phyloP scores from a whole-genome alignment of 1,139 yeast genomes.

The Diutina scorzettiae region DNA sequence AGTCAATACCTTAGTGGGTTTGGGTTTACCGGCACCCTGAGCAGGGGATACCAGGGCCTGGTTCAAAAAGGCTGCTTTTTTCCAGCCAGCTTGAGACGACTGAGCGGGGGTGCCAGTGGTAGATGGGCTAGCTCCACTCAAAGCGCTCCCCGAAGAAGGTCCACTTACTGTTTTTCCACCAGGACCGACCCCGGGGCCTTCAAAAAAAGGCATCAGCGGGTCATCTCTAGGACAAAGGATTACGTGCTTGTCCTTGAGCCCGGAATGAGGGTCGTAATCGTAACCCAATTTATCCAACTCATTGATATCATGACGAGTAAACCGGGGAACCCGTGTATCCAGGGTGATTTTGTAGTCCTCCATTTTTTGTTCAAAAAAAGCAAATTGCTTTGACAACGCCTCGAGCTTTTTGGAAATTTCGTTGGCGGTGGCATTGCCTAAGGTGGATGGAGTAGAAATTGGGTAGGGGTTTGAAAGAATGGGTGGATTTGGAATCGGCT shows the following conservation, averaged over 20 bases:
- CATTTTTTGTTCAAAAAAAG: neutral
- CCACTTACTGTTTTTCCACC: neutral
- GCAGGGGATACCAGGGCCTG: too few species aligned
- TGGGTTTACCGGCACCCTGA: too few species aligned
- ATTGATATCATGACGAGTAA: neutral
- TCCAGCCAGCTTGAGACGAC: too few species aligned
- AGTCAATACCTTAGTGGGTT: too few species aligned
- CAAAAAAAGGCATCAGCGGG: neutral
- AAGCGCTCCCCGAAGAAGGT: conserved; percentile 2
- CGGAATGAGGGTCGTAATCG: too few species aligned
- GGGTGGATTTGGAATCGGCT: too few species aligned
- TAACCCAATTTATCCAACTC: neutral
- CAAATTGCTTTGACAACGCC: neutral
- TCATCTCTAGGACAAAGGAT: neutral
- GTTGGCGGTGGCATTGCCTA: neutral
- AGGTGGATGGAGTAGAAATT: too few species aligned
- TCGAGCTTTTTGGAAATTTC: neutral
- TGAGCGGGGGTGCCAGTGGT: too few species aligned
- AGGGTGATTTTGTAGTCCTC: neutral
- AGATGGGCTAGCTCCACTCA: too few species aligned
- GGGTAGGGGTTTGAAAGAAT: too few species aligned
- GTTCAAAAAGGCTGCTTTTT: too few species aligned
- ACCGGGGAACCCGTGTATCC: neutral
- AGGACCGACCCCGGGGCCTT: conserved; percentile 1
- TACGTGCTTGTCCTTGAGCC: too few species aligned